These are phyloP conservation scores for Septoria petroselini DNA, from an alignment of 2,329 filamentous ascomycete genomes.

Conservation along the genomic window DNA sequence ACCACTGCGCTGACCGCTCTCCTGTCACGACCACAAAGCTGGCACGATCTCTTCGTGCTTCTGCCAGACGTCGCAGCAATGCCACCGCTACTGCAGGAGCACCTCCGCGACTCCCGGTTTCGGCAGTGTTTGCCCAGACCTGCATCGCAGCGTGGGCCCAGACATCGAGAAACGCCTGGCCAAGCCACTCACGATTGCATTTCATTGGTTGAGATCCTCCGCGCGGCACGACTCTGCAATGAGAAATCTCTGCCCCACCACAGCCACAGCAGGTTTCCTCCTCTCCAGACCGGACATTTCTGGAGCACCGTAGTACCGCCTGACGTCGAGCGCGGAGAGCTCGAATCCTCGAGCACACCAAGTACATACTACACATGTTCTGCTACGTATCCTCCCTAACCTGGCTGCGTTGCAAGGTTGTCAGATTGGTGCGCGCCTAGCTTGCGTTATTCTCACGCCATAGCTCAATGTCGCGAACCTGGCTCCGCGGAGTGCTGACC, in stretches of 20 bases:
- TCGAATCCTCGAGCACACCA: not conserved
- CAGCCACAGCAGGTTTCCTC: slow-evolving; percentile 2
- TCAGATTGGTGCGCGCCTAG: slow-evolving; percentile 3
- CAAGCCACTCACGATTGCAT: slow-evolving; percentile 5
- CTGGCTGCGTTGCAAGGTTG: not conserved
- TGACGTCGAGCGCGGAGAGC: slow-evolving; percentile 12
- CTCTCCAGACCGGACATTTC: slow-evolving; percentile 4
- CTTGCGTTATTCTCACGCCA: slow-evolving; percentile 23
- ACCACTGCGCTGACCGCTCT: slow-evolving; percentile 8
- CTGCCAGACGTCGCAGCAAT: slow-evolving; percentile 5
- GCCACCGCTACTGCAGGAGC: not conserved
- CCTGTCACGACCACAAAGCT: not conserved
- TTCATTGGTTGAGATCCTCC: slow-evolving; percentile 17
- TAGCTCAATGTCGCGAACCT: slow-evolving; percentile 5
- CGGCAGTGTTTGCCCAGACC: slow-evolving; percentile 14
- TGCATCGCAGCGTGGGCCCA: slow-evolving; percentile 12
- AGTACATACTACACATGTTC: too few species aligned
- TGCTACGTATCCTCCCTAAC: too few species aligned
- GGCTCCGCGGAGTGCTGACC: slow-evolving; percentile 11
- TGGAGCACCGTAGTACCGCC: slow-evolving; percentile 9
- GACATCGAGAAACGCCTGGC: slow-evolving; percentile 19
- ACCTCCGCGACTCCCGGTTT: slow-evolving; percentile 18
- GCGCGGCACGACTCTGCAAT: slow-evolving; percentile 19
- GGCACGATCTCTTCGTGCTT: slow-evolving; percentile 3
- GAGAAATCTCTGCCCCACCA: slow-evolving; percentile 20